Conservation (phyloP, 2,329 filamentous ascomycete genomes). For the Phoma sp. region DNA sequence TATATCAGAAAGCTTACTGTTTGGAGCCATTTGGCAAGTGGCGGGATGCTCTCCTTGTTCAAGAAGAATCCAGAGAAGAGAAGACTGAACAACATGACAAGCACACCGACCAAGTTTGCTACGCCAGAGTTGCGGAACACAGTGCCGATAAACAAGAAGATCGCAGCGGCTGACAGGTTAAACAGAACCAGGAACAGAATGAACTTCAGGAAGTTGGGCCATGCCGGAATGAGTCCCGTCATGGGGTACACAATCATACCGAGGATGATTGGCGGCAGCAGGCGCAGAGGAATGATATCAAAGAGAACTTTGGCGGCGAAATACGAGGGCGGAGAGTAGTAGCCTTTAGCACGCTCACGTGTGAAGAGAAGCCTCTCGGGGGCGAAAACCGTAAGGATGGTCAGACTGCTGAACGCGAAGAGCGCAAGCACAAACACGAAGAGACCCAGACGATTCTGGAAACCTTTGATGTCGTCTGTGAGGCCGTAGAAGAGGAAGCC, state of each 20-base stretch:
- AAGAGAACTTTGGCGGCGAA: conserved; percentile 98
- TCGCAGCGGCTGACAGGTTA: conserved; percentile 90
- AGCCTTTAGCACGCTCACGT: conserved; percentile 92
- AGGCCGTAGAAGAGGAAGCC: conserved; percentile 96
- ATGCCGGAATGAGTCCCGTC: conserved; percentile 87
- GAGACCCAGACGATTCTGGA: conserved; percentile 94
- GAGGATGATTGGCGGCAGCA: conserved; percentile 94
- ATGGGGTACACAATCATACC: conserved; percentile 97
- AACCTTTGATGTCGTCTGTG: conserved; percentile 93
- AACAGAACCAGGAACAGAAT: conserved; percentile 91
- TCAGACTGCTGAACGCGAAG: conserved; percentile 96
- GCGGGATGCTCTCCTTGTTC: conserved; percentile 91
- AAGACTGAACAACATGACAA: conserved; percentile 97
- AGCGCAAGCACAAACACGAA: conserved; percentile 97
- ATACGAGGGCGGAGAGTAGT: conserved; percentile 93
- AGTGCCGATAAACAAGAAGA: conserved; percentile 96
- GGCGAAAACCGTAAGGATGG: conserved; percentile 91
- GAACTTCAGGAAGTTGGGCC: conserved; percentile 86
- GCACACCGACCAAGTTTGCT: conserved; percentile 88
- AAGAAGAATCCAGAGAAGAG: conserved; percentile 92
- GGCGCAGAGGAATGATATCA: conserved; percentile 90
- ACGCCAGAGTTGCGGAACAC: conserved; percentile 90
- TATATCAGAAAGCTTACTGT: conserved; percentile 57
- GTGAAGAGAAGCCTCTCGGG: conserved; percentile 89
- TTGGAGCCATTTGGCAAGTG: conserved; percentile 87